A percentile compares a stretch with the other conserved stretches of the same genome.
phyloP scores from a whole-genome alignment of 768 basidiomycete genomes.

The Leccinellum albellum region DNA sequence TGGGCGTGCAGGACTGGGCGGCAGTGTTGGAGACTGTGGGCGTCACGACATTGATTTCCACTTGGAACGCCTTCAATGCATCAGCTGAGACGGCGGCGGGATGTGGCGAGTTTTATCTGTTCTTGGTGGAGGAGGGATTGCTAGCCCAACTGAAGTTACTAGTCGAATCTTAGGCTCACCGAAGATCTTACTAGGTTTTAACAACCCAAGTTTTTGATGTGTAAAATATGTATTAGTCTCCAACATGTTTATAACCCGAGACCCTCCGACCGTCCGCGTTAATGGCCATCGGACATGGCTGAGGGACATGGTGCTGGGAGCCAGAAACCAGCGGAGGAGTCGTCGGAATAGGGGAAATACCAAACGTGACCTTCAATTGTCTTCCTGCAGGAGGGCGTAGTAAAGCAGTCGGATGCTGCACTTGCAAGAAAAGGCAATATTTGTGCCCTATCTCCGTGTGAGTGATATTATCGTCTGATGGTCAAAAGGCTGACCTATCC shows the following conservation, averaged over 20 bases:
- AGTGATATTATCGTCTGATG: too few relatives aligned
- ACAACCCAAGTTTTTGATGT: not conserved
- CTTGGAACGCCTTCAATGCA: slow-evolving; percentile 16
- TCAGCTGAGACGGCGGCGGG: slow-evolving; percentile 3
- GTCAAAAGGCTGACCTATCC: not conserved
- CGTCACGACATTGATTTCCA: slow-evolving; percentile 10
- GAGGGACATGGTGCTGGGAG: too few relatives aligned
- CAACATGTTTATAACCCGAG: not conserved
- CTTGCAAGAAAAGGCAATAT: too few relatives aligned
- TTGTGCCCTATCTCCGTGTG: too few relatives aligned
- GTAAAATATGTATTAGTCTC: not conserved
- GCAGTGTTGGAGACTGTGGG: slow-evolving; percentile 34
- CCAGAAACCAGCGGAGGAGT: too few relatives aligned
- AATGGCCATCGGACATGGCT: not conserved
- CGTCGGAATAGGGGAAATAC: too few relatives aligned
- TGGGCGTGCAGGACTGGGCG: too few relatives aligned
- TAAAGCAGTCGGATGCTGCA: too few relatives aligned
- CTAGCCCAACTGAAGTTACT: not conserved
- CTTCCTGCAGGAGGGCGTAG: too few relatives aligned
- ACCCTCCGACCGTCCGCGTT: not conserved
- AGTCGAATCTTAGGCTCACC: not conserved
- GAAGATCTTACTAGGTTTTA: not conserved
- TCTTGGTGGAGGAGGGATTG: slow-evolving; percentile 7
- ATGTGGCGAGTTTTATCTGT: slow-evolving; percentile 14
- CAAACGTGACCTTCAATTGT: too few relatives aligned